Evolutionary conservation across 371 early-diverging fungal genomes (phyloP), one percentile per base, ranked within the genome.

Genomic region (Mucor racemosus): DNA sequence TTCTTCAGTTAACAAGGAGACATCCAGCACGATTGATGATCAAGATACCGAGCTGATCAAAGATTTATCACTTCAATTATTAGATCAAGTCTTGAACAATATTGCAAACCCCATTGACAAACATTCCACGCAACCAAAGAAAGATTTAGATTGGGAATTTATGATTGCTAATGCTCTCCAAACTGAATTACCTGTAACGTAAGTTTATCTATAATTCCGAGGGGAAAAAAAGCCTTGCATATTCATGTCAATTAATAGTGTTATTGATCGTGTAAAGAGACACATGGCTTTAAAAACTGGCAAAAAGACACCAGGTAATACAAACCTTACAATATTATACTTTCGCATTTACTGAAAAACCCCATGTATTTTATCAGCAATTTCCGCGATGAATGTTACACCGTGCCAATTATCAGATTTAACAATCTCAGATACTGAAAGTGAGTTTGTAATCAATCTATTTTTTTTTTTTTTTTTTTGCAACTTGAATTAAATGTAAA

Each of bases 111-210:
- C 55, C 11, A 7, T 55, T 7, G 26, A 26, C 2, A 50, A 50
- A 11, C 26, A 50, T 50, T 21, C 50, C 4, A 5, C 7, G 0
- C 21, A 50, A 13, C 26, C 19, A 26, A 50, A 50, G 50, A 50
- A 50, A 26, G 50, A 50, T 14, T n/a, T 58, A 5, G 59, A 58
- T 46, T 65, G 65, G 65, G 65, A 65, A 17, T 65, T 46, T 31
- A 34, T 58, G 13, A 6, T 65, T 36, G 15, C 50, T 8, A 58
- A 65, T 31, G 6, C 50, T 19, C 34, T 65, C 11, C 48, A 58
- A n/a, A n/a, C 42, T 15, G 33, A 14, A 7, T 7, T 65, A 3
- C 65, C 65, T 6, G 6, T 15, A 15, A 9, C n/a, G 64, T 64
- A 64, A 39, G 19, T 36, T 6, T 55, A 38, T 33, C 8, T 6